A percentile compares a stretch with the other conserved stretches of the same genome.
phyloP scores from a whole-genome alignment of 257 asterid species.

The Thymus mandschuricus region DNA sequence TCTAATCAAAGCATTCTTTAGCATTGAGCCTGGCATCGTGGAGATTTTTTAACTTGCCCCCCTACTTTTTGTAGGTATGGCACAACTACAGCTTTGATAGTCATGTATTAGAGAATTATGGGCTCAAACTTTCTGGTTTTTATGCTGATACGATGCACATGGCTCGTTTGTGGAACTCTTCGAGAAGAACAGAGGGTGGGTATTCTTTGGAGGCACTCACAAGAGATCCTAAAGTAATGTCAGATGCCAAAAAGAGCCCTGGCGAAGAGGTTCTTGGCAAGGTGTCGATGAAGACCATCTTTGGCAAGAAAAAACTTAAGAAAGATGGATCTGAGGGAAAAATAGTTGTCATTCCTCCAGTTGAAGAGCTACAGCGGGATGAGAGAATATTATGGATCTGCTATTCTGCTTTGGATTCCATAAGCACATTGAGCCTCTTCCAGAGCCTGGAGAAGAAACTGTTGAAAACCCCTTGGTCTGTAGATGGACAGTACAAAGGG shows the following conservation, averaged over 20 bases:
- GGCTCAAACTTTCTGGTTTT: conserved; percentile 79
- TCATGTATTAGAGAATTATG: conserved; percentile 88
- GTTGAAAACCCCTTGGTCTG: conserved; percentile 56
- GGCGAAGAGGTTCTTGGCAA: conserved; percentile 79
- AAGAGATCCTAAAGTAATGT: conserved; percentile 67
- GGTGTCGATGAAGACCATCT: conserved; percentile 90
- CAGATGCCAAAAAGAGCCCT: conserved; percentile 59
- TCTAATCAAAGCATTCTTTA: conserved; percentile 4
- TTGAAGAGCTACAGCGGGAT: conserved; percentile 78
- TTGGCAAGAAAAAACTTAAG: conserved; percentile 73
- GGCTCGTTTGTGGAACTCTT: conserved; percentile 96
- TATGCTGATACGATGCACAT: conserved; percentile 98
- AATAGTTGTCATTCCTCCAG: conserved; percentile 71
- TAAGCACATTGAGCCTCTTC: conserved; percentile 86
- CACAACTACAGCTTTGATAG: conserved; percentile 97
- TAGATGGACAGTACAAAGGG: conserved; percentile 74
- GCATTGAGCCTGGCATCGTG: background rate
- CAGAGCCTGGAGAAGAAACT: conserved; percentile 82
- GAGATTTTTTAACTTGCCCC: conserved; percentile 26
- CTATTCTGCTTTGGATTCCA: conserved; percentile 90
- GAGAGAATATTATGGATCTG: conserved; percentile 85
- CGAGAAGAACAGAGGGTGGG: conserved; percentile 83
- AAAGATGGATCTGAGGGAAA: conserved; percentile 95
- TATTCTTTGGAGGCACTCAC: conserved; percentile 96
- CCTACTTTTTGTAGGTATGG: conserved; percentile 77